Conservation (phyloP, 345 rosid genomes). For the Anastatica hierochuntica region DNA sequence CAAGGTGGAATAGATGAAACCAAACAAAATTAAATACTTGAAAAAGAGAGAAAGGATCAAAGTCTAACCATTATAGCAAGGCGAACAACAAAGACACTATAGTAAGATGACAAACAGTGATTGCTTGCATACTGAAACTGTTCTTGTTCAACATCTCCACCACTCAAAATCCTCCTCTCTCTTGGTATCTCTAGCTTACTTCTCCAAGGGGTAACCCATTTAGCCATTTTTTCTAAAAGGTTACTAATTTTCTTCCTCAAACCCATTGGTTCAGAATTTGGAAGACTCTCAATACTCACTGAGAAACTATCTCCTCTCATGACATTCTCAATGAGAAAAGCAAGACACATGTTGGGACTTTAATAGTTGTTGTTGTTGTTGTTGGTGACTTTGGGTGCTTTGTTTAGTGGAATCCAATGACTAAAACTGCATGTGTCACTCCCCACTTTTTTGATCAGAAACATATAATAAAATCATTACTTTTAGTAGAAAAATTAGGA, state of each 20-base stretch:
- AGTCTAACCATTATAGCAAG: constrained; percentile 80
- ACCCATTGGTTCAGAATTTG: constrained; percentile 28
- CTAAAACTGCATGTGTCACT: constrained; percentile 34
- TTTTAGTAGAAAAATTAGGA: constrained; percentile 8
- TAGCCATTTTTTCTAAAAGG: constrained; percentile 38
- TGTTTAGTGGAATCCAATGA: constrained; percentile 18
- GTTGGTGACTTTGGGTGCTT: constrained; percentile 14
- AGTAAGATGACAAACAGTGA: constrained; percentile 85
- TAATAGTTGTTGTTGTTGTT: too few species aligned
- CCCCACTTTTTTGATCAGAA: too few species aligned
- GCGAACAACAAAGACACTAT: constrained; percentile 92
- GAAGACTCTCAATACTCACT: constrained; percentile 20
- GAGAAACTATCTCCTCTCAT: constrained; percentile 21
- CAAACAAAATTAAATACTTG: too few species aligned
- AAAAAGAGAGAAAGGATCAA: too few species aligned
- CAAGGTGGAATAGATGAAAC: too few species aligned
- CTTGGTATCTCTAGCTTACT: constrained; percentile 27
- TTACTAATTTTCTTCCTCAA: constrained; percentile 21
- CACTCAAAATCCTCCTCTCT: constrained; percentile 45
- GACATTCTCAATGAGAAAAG: neutral
- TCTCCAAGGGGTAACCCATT: constrained; percentile 44
- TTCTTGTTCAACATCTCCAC: constrained; percentile 62
- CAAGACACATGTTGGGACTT: constrained; percentile 9
- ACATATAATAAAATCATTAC: neutral
- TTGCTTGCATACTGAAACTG: constrained; percentile 57